Conservation (phyloP, 345 rosid species). For the Aquilaria yunnanensis region DNA sequence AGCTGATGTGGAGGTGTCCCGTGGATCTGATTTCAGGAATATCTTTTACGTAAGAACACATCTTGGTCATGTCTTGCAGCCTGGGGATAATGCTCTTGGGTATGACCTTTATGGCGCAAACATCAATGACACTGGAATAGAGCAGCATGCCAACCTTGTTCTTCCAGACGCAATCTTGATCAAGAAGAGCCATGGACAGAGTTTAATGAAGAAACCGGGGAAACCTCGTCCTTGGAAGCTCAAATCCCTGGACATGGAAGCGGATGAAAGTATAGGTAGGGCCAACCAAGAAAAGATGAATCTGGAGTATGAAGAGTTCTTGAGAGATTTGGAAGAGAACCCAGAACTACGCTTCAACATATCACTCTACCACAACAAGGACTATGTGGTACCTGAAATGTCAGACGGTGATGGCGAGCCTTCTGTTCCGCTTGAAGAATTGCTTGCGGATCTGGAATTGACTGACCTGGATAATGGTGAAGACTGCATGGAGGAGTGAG, state of each 20-base stretch:
- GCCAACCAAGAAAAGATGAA: constrained; percentile 29
- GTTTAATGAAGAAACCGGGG: constrained; percentile 30
- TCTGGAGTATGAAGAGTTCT: constrained; percentile 37
- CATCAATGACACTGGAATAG: constrained; percentile 38
- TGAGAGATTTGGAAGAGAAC: constrained; percentile 47
- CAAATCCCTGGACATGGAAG: constrained; percentile 38
- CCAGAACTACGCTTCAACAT: constrained; percentile 37
- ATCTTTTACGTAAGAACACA: constrained; percentile 41
- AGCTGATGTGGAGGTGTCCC: constrained; percentile 38
- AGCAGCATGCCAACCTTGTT: constrained; percentile 21
- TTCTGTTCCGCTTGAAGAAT: constrained; percentile 36
- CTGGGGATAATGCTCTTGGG: constrained; percentile 46
- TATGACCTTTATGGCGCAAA: constrained; percentile 39
- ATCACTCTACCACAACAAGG: constrained; percentile 35
- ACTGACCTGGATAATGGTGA: constrained; percentile 25
- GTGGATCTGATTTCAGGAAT: constrained; percentile 32
- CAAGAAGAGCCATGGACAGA: constrained; percentile 47
- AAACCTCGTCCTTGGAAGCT: constrained; percentile 31
- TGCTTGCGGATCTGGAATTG: constrained; percentile 45
- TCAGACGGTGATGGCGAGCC: constrained; percentile 44
- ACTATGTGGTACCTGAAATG: constrained; percentile 42
- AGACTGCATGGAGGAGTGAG: constrained; percentile 26
- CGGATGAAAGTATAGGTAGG: constrained; percentile 35
- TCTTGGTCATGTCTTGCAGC: constrained; percentile 39
- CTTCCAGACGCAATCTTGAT: constrained; percentile 39